Evolutionary conservation across 1,284 basidiomycete genomes (phyloP), one percentile per base, ranked within the genome.

Genomic region (Trichosporon sp.): DNA sequence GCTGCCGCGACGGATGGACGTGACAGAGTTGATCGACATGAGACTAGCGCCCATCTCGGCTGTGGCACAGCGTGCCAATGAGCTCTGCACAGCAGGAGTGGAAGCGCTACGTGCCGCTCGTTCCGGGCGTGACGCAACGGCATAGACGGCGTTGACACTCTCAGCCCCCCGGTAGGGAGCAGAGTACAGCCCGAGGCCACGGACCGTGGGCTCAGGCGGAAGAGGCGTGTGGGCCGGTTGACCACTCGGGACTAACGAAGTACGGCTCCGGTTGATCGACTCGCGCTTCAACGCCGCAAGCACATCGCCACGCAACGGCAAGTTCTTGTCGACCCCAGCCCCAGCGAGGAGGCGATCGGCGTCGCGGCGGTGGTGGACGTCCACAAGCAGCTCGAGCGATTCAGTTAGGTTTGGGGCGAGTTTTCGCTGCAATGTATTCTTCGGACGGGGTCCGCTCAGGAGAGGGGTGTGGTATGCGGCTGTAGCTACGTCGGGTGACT

Each of bases 391-490:
- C 59, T 74, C 73, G 8, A 77, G 68, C 2, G 67, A 70, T 60
- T 75, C 74, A 1, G 75, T 75, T 54, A 71, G 62, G 14, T 64
- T 62, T 14, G 72, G 71, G 1, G 75, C 73, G 19, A 74, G 64
- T 61, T 73, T 73, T 23, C 73, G 63, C n/a, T 54, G 49, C 2
- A 54, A 27, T n/a, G 27, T 54, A 16, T 29, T 54, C 16, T 54
- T 31, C 19, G 19, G 25, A 27, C 49, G 25, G 19, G 25, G 21
- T 3, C 27, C 49, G 6, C 25, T 16, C 25, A 54, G 13, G 14
- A 54, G 27, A 9, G 49, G 49, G n/a, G 49, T 54, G 25, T 54
- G 49, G 49, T 54, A 31, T n/a, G 49, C 49, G 49, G 49, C 49
- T 7, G 49, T 54, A n/a, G 49, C 49, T 5, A 54, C 49, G 49